phyloP scores from a whole-genome alignment of 1,139 yeast species.

The Suhomyces choctaworum region DNA sequence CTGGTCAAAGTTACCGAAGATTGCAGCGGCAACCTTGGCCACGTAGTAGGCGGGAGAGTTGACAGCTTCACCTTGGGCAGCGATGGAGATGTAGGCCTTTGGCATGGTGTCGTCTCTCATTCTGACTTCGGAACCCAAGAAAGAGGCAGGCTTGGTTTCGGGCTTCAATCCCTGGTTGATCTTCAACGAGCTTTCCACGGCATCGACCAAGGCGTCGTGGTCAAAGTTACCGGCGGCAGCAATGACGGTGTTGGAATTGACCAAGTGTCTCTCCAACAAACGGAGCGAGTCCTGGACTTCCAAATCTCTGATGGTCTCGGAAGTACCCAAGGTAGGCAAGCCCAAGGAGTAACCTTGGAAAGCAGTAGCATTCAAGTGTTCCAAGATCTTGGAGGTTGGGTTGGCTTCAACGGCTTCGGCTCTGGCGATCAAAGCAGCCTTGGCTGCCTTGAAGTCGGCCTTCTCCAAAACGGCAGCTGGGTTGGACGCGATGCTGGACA shows the following conservation, averaged over 20 bases:
- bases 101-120: constrained; percentile 86
- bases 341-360: constrained; percentile 82
- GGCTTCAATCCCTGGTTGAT: constrained; percentile 59
- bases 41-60: constrained; percentile 64
- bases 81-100: constrained; percentile 73
- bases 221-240: constrained; percentile 73
- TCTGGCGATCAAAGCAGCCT: constrained; percentile 37
- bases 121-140: constrained; percentile 84
- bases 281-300: constrained; percentile 57
- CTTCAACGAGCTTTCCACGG: constrained; percentile 52
- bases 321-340: constrained; percentile 72
- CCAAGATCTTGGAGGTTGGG: constrained; percentile 55
- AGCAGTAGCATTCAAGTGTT: constrained; percentile 77
- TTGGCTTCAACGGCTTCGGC: constrained; percentile 47
- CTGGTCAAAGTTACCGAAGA: constrained; percentile 62
- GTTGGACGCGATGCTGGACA: constrained; percentile 39
- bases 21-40: constrained; percentile 71
- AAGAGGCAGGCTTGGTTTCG: constrained; percentile 52
- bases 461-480: constrained; percentile 32
- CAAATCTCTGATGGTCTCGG: constrained; percentile 59
- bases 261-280: constrained; percentile 57
- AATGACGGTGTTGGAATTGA: constrained; percentile 63
- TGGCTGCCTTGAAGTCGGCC: constrained; percentile 37
- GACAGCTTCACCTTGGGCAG: constrained; percentile 69
- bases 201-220: constrained; percentile 67